phyloP scores from a whole-genome alignment of 2,329 filamentous ascomycete genomes.

The Botrytis medusae region DNA sequence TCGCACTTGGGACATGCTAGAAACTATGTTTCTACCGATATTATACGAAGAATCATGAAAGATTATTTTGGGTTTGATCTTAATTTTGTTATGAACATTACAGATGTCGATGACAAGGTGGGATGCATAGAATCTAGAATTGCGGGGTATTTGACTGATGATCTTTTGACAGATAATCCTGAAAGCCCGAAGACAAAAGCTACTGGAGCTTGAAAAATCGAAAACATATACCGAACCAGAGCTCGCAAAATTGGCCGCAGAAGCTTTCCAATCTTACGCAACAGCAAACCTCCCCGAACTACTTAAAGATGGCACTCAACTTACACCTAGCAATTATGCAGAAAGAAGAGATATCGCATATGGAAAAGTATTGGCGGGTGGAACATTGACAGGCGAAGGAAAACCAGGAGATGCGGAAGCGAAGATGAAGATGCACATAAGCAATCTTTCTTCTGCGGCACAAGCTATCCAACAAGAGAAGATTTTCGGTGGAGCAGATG shows the following conservation, averaged over 20 bases:
- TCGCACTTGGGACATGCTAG: conserved; percentile 66
- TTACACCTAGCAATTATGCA: conserved; percentile 53
- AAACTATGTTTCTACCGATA: conserved; percentile 74
- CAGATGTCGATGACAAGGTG: conserved; percentile 64
- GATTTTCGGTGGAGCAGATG: conserved; percentile 57
- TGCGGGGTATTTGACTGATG: conserved; percentile 16
- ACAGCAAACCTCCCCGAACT: conserved; percentile 56
- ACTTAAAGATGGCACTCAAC: conserved; percentile 43
- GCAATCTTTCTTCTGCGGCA: conserved; percentile 45
- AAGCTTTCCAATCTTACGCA: conserved; percentile 57
- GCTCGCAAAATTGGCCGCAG: conserved; percentile 48
- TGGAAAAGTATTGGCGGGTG: conserved; percentile 54
- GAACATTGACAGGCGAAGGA: conserved; percentile 55
- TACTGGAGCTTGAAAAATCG: conserved; percentile 76
- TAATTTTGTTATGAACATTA: conserved; percentile 73
- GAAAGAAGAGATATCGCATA: conserved; percentile 53
- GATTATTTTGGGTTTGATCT: conserved; percentile 69
- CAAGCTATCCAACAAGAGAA: conserved; percentile 49
- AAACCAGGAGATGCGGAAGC: conserved; percentile 60
- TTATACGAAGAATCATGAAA: conserved; percentile 64
- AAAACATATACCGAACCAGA: conserved; percentile 57
- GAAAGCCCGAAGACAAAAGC: conserved; percentile 71
- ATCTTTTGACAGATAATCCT: conserved; percentile 19
- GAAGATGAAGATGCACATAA: conserved; percentile 73
- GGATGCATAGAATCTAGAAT: neutral